These are phyloP conservation scores for Anthoceros angustus DNA, from an alignment of 225 moss, liverwort and hornwort genomes.

Conservation along the genomic window DNA sequence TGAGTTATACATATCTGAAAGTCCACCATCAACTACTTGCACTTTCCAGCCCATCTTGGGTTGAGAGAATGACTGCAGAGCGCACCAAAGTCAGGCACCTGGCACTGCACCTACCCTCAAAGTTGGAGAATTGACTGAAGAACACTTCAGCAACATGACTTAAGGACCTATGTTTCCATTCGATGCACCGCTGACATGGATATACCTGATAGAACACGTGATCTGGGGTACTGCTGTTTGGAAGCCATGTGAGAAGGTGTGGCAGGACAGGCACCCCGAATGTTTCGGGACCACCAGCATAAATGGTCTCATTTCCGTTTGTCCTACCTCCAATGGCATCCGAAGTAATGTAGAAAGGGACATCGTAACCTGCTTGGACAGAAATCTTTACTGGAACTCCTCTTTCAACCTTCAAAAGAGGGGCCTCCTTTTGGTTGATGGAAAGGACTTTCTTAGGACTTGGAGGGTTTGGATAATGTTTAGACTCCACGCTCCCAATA, in stretches of 20 bases:
- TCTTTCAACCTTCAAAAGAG: slow-evolving; percentile 79
- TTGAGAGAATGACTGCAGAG: slow-evolving; percentile 59
- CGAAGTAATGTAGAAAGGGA: slow-evolving; percentile 80
- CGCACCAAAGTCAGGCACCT: slow-evolving; percentile 3
- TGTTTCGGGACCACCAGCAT: slow-evolving; percentile 62
- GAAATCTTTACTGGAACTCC: slow-evolving; percentile 87
- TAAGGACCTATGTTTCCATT: background rate
- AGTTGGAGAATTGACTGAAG: background rate
- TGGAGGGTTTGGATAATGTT: slow-evolving; percentile 83
- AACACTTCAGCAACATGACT: background rate
- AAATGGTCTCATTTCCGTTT: slow-evolving; percentile 26
- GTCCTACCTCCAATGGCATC: slow-evolving; percentile 65
- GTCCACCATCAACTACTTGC: slow-evolving; percentile 94
- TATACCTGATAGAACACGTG: slow-evolving; percentile 62
- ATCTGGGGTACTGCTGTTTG: slow-evolving; percentile 87
- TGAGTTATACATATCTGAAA: slow-evolving; percentile 96
- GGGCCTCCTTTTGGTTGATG: slow-evolving; percentile 87
- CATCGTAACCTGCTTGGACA: slow-evolving; percentile 84
- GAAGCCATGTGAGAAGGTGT: slow-evolving; percentile 55
- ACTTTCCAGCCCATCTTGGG: slow-evolving; percentile 96
- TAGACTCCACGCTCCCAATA: slow-evolving; percentile 51
- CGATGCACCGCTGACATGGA: background rate
- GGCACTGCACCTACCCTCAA: no score
- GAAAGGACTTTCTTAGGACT: slow-evolving; percentile 74
- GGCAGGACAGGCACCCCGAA: slow-evolving; percentile 79